These are phyloP conservation scores for Hypoxylon lenormandii DNA, from an alignment of 495 filamentous ascomycete genomes.

Conservation along the genomic window DNA sequence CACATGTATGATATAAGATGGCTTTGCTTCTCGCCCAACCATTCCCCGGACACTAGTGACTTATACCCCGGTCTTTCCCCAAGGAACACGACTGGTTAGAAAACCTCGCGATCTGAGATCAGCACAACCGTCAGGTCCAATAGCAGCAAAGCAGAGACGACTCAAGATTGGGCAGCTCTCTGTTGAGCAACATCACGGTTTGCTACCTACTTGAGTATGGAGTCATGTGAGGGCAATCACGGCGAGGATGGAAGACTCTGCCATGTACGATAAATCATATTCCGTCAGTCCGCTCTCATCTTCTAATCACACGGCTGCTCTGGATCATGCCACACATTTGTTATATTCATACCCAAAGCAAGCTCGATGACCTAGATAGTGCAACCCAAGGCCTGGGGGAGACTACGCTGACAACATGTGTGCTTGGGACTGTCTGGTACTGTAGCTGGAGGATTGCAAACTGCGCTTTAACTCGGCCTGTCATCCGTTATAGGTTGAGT, in stretches of 20 bases:
- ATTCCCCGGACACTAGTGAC: conserved; percentile 16
- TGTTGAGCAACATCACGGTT: conserved; percentile 11
- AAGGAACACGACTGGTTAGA: conserved; percentile 19
- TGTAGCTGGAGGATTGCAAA: conserved; percentile 4
- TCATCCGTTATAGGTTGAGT: conserved; percentile 22
- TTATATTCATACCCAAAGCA: conserved; percentile 17
- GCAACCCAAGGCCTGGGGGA: conserved; percentile 37
- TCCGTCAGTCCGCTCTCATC: conserved; percentile 7
- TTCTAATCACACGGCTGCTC: conserved; percentile 28
- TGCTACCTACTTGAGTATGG: conserved; percentile 12
- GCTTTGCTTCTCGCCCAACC: conserved; percentile 11
- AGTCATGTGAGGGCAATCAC: conserved; percentile 19
- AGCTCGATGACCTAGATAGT: conserved; percentile 10
- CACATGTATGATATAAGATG: conserved; percentile 24
- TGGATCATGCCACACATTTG: conserved; percentile 13
- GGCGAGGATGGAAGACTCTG: conserved; percentile 5
- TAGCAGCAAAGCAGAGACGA: not conserved
- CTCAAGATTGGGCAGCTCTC: conserved; percentile 2
- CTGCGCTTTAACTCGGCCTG: conserved; percentile 10
- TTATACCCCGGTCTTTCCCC: conserved; percentile 31
- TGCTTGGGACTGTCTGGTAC: no score
- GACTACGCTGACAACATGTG: conserved; percentile 11
- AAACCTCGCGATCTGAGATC: conserved; percentile 38
- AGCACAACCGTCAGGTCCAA: conserved; percentile 24
- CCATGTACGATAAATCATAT: no score